Conservation (phyloP, 2,329 filamentous ascomycete genomes). For the Blastomyces silverae region DNA sequence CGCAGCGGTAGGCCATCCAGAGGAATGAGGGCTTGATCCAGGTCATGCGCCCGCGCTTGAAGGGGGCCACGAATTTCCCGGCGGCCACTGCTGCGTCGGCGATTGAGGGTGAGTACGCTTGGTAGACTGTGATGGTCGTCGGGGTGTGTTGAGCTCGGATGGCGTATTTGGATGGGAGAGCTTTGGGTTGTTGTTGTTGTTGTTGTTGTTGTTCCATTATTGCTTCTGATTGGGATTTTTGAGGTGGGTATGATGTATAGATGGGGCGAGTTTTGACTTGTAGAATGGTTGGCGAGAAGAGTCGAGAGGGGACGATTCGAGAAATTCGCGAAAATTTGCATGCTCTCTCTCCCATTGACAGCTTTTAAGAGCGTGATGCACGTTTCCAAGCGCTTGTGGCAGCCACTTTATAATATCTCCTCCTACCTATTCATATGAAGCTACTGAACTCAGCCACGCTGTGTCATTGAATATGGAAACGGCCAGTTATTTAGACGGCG, state of each 20-base stretch:
- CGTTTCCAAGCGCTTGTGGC: not conserved
- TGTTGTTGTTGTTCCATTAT: not conserved
- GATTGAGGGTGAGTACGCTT: conserved; percentile 52
- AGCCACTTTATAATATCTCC: not conserved
- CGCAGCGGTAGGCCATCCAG: conserved; percentile 59
- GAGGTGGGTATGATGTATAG: not conserved
- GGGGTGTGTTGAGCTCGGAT: conserved; percentile 49
- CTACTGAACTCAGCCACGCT: too few relatives aligned
- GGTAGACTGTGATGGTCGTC: conserved; percentile 54
- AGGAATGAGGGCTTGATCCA: conserved; percentile 60
- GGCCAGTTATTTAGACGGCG: too few relatives aligned
- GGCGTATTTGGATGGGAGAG: conserved; percentile 36
- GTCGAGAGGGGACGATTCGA: not conserved
- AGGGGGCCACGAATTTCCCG: conserved; percentile 49
- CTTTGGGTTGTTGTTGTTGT: too few relatives aligned
- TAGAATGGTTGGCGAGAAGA: not conserved
- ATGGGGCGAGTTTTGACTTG: not conserved
- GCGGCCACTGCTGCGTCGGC: conserved; percentile 47
- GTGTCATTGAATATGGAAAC: too few relatives aligned
- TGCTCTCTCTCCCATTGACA: not conserved
- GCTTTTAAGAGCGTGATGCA: not conserved
- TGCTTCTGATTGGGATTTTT: not conserved
- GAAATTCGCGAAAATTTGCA: too few relatives aligned
- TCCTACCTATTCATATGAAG: too few relatives aligned
- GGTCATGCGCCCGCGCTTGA: conserved; percentile 53